phyloP scores from a whole-genome alignment of 495 filamentous ascomycete genomes.

The Talaromyces stipitatus region DNA sequence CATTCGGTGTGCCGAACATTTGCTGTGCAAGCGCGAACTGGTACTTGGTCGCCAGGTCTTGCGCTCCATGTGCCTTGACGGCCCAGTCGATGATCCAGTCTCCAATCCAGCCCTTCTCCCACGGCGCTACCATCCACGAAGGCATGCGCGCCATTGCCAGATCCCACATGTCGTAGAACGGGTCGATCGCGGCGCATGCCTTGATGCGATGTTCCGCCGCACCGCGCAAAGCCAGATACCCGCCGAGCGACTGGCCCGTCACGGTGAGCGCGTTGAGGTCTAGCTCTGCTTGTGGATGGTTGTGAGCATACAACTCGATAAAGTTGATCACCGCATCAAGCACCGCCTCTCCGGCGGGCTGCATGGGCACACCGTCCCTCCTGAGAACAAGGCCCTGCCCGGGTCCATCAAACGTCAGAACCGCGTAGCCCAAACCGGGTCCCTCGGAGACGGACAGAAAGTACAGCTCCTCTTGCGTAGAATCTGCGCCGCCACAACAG shows the following conservation, averaged over 20 bases:
- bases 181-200: slow-evolving; percentile 36
- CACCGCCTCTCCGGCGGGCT: slow-evolving; percentile 27
- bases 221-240: slow-evolving; percentile 32
- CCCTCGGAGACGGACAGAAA: slow-evolving; percentile 18
- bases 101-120: slow-evolving; percentile 20
- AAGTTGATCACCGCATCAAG: slow-evolving; percentile 23
- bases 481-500: slow-evolving; percentile 30
- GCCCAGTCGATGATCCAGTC: slow-evolving; percentile 18
- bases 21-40: slow-evolving; percentile 10
- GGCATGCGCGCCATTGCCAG: slow-evolving; percentile 22
- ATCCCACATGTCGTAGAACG: slow-evolving; percentile 30
- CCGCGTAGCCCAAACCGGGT: slow-evolving; percentile 34
- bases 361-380: slow-evolving; percentile 19
- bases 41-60: slow-evolving; percentile 17
- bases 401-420: slow-evolving; percentile 40
- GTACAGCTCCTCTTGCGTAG: slow-evolving; percentile 40
- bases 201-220: slow-evolving; percentile 34
- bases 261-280: slow-evolving; percentile 34
- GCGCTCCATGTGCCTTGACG: not conserved
- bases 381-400: slow-evolving; percentile 38
- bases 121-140: slow-evolving; percentile 15
- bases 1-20: not conserved
- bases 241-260: slow-evolving; percentile 34
- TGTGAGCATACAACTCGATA: slow-evolving; percentile 6
- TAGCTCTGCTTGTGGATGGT: slow-evolving; percentile 24